Evolutionary conservation across 345 rosid species (phyloP), one percentile per base, ranked within the genome.

Genomic region (Tarenaya hassleriana): DNA sequence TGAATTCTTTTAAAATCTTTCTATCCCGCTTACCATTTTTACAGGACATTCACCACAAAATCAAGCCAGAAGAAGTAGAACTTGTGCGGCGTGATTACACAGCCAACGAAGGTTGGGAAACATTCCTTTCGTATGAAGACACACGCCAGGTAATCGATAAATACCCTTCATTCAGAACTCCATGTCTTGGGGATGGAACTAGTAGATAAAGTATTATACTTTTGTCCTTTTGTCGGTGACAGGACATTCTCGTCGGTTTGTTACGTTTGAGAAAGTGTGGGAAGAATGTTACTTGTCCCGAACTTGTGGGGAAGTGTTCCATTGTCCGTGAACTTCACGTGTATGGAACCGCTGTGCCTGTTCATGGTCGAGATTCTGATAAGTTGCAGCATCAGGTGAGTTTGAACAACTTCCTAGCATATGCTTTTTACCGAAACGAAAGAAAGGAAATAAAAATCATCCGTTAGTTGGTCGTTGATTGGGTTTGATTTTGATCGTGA

Each of bases 351-450:
- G 97, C 99, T 45, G 99, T 94, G 61, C 99, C 99, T 17, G 97
- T 94, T 61, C 99, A 94, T 55, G 97, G 94, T 44, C 85, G 99
- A 32, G 94, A 94, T 1, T 78, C 91, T 46, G 97, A 88, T 64
- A 94, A 94, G 69, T 73, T 88, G 72, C 99, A 94, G 64, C 99
- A 94, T 74, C 99, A 88, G 95, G 99, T 84, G n/a, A n/a, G n/a
- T n/a, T n/a, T n/a, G n/a, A n/a, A n/a, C n/a, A n/a, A n/a, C n/a
- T n/a, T n/a, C n/a, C n/a, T n/a, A n/a, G n/a, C n/a, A n/a, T n/a
- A n/a, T n/a, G n/a, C n/a, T n/a, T n/a, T n/a, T n/a, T n/a, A n/a
- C n/a, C n/a, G n/a, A n/a, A n/a, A n/a, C n/a, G n/a, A n/a, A n/a
- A n/a, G n/a, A n/a, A n/a, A n/a, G n/a, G n/a, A n/a, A n/a, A n/a